Percentiles rank a stretch among this genome's conserved stretches.
phyloP scores from a whole-genome alignment of 257 asterid species.

The Scutellaria galericulata region DNA sequence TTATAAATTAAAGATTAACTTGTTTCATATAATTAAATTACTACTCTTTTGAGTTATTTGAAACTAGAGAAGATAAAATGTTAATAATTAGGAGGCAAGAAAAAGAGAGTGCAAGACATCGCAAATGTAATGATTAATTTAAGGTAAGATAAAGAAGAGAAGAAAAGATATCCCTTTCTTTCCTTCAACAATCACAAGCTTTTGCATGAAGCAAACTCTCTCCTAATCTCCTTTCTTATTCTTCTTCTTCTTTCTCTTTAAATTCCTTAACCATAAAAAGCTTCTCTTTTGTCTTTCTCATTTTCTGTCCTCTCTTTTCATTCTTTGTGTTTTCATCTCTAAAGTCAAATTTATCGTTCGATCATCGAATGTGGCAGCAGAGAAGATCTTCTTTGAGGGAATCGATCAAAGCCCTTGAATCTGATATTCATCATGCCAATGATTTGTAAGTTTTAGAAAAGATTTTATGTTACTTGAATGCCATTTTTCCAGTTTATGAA shows the following conservation, averaged over 20 bases:
- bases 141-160: constrained; percentile 39
- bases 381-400: constrained; percentile 60
- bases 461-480: too few relatives aligned
- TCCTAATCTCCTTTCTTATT: constrained; percentile 25
- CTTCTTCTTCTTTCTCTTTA: constrained; percentile 26
- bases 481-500: too few relatives aligned
- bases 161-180: constrained; percentile 62
- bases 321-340: too few relatives aligned
- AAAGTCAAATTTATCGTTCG: background rate
- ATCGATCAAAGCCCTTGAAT: constrained; percentile 68
- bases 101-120: constrained; percentile 20
- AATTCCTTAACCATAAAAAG: constrained; percentile 9
- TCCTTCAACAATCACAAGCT: constrained; percentile 50
- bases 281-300: constrained; percentile 16
- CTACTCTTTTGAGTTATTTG: too few relatives aligned
- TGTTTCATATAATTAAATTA: too few relatives aligned
- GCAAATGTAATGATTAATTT: background rate
- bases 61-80: too few relatives aligned
- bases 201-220: constrained; percentile 51
- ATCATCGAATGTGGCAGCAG: constrained; percentile 53
- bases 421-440: constrained; percentile 79
- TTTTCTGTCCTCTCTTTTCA: too few relatives aligned
- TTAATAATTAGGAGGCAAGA: constrained; percentile 29
- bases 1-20: too few relatives aligned
- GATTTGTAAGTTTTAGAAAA: constrained; percentile 47